Evolutionary conservation across 176 grass and related monocot genomes (phyloP), one percentile per base, ranked within the genome.

Genomic region (Hyparrhenia diplandra): DNA sequence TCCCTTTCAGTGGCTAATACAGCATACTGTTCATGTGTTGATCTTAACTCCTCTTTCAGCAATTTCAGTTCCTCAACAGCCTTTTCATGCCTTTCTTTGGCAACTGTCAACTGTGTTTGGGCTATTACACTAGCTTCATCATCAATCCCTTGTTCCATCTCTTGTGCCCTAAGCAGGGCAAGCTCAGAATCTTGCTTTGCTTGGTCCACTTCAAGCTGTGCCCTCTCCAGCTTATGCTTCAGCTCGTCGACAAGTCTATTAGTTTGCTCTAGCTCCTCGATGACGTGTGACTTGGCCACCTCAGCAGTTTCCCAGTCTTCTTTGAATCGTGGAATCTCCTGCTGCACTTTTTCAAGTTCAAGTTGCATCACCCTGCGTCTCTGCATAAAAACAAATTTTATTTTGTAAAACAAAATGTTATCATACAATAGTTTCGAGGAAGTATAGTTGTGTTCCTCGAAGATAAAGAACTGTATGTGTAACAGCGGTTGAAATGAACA

Each of bases 121-220:
- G 89, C 78, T 67, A 87, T 84, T 57, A 97, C 80, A 66, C 94
- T 97, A 36, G 92, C 84, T 78, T 85, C 89, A 75, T 87, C 81
- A 13, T 82, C 75, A 81, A 92, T 92, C 21, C 94, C 94, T 65
- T 85, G 86, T 66, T 93, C 89, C 70, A 95, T 89, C 83, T 95
- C 92, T 76, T 93, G 77, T 21, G 81, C 79, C 67, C 92, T 89
- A 54, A 93, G 74, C 47, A 89, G 81, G 34, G 88, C 92, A 59
- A 98, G 78, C 73, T 98, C 92, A 47, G 82, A 94, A 83, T 98
- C 95, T 80, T 98, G 92, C 82, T 90, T 90, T 77, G 92, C 90
- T 75, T 92, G 92, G 60, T 81, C 90, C 43, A 91, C 79, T 83
- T 95, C 95, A 85, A 88, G 81, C 46, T 93, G 84, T 73, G 71